Conservation (phyloP, 352 stramenopile genomes). For the Phytopythium oedochilum region DNA sequence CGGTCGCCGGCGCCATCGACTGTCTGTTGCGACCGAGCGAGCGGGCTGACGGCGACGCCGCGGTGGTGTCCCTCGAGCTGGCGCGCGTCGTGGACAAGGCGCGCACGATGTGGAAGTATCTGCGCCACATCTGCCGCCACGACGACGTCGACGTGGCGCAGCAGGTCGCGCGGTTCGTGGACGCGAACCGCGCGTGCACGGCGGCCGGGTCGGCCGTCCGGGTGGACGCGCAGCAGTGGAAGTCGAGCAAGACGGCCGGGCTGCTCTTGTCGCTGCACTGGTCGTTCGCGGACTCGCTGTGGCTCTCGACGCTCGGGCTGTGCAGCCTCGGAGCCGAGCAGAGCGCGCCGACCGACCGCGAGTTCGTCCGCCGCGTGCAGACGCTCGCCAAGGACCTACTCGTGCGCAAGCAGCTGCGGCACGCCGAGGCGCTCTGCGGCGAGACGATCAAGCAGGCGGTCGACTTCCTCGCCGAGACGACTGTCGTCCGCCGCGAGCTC, state of each 20-base stretch:
- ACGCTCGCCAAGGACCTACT: constrained; percentile 50
- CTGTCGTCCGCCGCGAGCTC: constrained; percentile 27
- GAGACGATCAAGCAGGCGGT: constrained; percentile 75
- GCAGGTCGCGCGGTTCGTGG: constrained; percentile 28
- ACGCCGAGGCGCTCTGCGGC: constrained; percentile 70
- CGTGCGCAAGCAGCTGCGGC: constrained; percentile 25
- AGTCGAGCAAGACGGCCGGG: constrained; percentile 29
- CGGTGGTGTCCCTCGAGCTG: constrained; percentile 14
- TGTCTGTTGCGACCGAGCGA: constrained; percentile 21
- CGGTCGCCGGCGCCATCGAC: constrained; percentile 55
- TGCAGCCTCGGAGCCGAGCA: constrained; percentile 24
- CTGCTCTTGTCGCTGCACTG: constrained; percentile 69
- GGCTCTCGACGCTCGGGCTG: constrained; percentile 46
- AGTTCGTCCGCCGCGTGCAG: constrained; percentile 52
- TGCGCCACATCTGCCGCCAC: constrained; percentile 67
- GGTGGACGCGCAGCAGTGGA: constrained; percentile 35
- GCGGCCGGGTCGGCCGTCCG: constrained; percentile 6
- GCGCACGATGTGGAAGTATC: constrained; percentile 49
- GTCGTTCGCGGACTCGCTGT: constrained; percentile 77
- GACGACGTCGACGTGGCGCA: constrained; percentile 35
- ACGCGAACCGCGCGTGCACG: constrained; percentile 16
- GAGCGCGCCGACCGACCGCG: constrained; percentile 25
- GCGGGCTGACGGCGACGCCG: constrained; percentile 3
- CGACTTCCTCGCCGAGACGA: constrained; percentile 52
- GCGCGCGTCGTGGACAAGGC: constrained; percentile 33